Conservation (phyloP, 768 basidiomycete genomes). For the Tulasnella sp. region DNA sequence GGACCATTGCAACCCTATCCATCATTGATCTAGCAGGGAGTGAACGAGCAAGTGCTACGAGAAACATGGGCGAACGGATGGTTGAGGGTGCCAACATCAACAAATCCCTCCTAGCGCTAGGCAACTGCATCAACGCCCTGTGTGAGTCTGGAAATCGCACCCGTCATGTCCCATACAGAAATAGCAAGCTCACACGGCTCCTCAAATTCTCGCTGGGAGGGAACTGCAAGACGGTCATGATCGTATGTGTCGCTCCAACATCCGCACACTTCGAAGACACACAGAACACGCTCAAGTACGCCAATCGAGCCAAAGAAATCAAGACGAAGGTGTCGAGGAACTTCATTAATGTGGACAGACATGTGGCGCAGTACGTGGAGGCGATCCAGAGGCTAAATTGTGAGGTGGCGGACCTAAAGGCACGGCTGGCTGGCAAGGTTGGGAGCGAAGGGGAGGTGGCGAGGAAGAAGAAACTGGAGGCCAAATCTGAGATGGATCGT, state of each 20-base stretch:
- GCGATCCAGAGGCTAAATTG: slow-evolving; percentile 81
- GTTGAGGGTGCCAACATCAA: slow-evolving; percentile 99
- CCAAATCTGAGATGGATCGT: slow-evolving; percentile 58
- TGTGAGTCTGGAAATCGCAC: slow-evolving; percentile 84
- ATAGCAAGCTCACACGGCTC: slow-evolving; percentile 94
- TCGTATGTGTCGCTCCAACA: slow-evolving; percentile 92
- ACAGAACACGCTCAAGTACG: slow-evolving; percentile 94
- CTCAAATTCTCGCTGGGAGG: slow-evolving; percentile 97
- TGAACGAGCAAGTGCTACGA: slow-evolving; percentile 91
- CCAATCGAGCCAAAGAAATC: slow-evolving; percentile 95
- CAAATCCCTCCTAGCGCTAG: slow-evolving; percentile 91
- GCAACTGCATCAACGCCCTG: slow-evolving; percentile 97
- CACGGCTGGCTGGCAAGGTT: slow-evolving; percentile 65
- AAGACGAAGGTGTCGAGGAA: slow-evolving; percentile 93
- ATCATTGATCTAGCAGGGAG: slow-evolving; percentile 98
- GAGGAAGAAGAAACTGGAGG: slow-evolving; percentile 59
- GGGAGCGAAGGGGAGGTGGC: slow-evolving; percentile 49
- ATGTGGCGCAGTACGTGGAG: slow-evolving; percentile 91
- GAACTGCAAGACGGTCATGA: slow-evolving; percentile 99
- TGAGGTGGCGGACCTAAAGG: slow-evolving; percentile 78
- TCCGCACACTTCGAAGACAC: slow-evolving; percentile 97
- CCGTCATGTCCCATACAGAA: slow-evolving; percentile 91
- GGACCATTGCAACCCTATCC: slow-evolving; percentile 81
- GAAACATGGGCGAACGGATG: slow-evolving; percentile 97
- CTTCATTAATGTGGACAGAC: slow-evolving; percentile 86